A percentile compares a stretch with the other conserved stretches of the same genome.
Conservation (phyloP, 805 yeast species). For the Debaryomyces castellii region DNA sequence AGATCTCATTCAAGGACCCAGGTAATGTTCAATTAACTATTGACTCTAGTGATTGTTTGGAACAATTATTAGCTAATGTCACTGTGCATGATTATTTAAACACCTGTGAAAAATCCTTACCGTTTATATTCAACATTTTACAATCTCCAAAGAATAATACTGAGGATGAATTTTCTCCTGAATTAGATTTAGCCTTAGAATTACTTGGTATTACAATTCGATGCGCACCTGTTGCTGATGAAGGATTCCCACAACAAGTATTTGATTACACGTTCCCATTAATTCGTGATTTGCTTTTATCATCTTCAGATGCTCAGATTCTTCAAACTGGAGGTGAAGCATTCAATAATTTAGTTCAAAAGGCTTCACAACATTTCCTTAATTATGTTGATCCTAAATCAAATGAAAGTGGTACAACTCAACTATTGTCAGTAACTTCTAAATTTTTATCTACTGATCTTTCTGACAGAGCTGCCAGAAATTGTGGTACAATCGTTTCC, state of each 20-base stretch:
- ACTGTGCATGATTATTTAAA: conserved; percentile 42
- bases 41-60: conserved; percentile 69
- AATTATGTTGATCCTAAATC: conserved; percentile 31
- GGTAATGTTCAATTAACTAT: conserved; percentile 68
- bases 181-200: conserved; percentile 58
- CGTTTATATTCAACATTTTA: conserved; percentile 42
- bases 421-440: conserved; percentile 62
- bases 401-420: conserved; percentile 47
- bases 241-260: conserved; percentile 36
- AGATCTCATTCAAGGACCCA: conserved; percentile 69
- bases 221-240: conserved; percentile 32
- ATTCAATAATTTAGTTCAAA: conserved; percentile 57
- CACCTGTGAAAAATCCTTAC: conserved; percentile 53
- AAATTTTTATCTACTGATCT: conserved; percentile 69
- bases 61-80: conserved; percentile 52
- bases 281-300: conserved; percentile 38
- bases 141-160: conserved; percentile 18
- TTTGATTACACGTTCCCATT: conserved; percentile 45
- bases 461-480: conserved; percentile 79
- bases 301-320: conserved; percentile 70
- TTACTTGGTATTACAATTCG: conserved; percentile 51
- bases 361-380: conserved; percentile 33
- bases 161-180: conserved; percentile 55
- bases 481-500: conserved; percentile 66
- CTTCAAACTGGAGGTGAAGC: conserved; percentile 77